Evolutionary conservation across 2,329 filamentous ascomycete genomes (phyloP).

Genomic region (Pseudogymnoascus sp.): DNA sequence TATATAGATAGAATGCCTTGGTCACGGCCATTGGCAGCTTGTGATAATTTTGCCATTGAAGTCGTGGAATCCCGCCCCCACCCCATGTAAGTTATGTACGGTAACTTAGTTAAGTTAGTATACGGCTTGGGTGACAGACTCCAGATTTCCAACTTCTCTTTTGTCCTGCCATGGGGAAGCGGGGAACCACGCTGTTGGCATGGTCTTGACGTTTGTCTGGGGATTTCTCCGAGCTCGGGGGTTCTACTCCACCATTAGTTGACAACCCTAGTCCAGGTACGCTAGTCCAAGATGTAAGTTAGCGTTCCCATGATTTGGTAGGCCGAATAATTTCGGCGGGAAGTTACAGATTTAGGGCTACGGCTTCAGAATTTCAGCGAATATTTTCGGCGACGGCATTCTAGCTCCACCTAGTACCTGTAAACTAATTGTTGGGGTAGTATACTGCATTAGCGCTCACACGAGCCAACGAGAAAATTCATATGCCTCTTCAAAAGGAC

Average conservation of each 20-base stretch:
- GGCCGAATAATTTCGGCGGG: background rate
- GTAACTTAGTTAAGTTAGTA: background rate
- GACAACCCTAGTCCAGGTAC: background rate
- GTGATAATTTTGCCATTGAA: background rate
- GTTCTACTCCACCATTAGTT: background rate
- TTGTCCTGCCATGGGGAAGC: background rate
- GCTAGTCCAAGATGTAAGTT: background rate
- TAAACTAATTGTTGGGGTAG: background rate
- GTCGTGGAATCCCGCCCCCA: background rate
- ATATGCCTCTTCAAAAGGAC: background rate
- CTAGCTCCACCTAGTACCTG: background rate
- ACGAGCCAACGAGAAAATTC: background rate
- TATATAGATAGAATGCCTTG: background rate
- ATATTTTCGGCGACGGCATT: background rate
- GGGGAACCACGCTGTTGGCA: background rate
- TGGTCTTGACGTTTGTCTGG: background rate
- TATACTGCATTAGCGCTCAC: background rate
- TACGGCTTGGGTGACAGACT: background rate
- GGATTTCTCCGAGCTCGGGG: background rate
- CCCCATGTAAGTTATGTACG: background rate
- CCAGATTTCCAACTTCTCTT: background rate
- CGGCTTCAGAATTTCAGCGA: background rate
- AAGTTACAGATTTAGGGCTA: no score
- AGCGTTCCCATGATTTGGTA: background rate
- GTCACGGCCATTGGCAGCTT: background rate